phyloP scores from a whole-genome alignment of 2,329 filamentous ascomycete genomes.

The Penicillium sp. region DNA sequence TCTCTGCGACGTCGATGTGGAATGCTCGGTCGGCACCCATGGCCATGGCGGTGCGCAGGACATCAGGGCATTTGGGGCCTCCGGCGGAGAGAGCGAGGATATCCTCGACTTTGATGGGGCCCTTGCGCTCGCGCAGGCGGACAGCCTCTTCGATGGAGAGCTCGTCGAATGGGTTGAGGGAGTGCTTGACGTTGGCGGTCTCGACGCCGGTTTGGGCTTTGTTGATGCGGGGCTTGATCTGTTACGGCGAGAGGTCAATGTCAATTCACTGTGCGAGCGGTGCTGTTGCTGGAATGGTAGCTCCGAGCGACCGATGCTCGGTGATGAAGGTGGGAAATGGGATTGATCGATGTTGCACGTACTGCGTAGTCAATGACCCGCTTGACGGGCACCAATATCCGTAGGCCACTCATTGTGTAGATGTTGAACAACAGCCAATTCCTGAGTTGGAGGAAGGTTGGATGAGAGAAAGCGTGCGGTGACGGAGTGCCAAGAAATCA shows the following conservation, averaged over 20 bases:
- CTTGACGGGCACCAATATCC: slow-evolving; percentile 80
- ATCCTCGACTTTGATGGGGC: slow-evolving; percentile 76
- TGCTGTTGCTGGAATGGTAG: background rate
- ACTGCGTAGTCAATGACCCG: slow-evolving; percentile 86
- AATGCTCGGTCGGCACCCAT: slow-evolving; percentile 95
- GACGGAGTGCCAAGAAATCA: slow-evolving; percentile 34
- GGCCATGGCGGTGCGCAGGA: slow-evolving; percentile 94
- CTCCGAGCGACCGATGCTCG: slow-evolving; percentile 11
- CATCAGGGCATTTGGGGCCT: slow-evolving; percentile 82
- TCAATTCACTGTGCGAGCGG: background rate
- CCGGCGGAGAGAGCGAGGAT: slow-evolving; percentile 90
- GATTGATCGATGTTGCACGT: slow-evolving; percentile 36
- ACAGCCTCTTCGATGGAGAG: slow-evolving; percentile 96
- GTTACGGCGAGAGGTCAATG: background rate
- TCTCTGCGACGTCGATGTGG: slow-evolving; percentile 78
- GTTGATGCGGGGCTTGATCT: slow-evolving; percentile 73
- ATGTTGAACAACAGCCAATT: slow-evolving; percentile 12
- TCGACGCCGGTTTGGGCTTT: slow-evolving; percentile 82
- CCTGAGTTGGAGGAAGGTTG: slow-evolving; percentile 16
- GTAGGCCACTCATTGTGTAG: slow-evolving; percentile 53
- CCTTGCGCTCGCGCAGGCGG: slow-evolving; percentile 86
- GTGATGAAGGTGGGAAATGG: slow-evolving; percentile 1
- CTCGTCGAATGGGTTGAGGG: slow-evolving; percentile 99
- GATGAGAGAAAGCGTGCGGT: slow-evolving; percentile 24
- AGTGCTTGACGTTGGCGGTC: slow-evolving; percentile 91